Base-by-base conservation (phyloP, 2,329 filamentous ascomycete genomes). In the Emergomyces orientalis region DNA sequence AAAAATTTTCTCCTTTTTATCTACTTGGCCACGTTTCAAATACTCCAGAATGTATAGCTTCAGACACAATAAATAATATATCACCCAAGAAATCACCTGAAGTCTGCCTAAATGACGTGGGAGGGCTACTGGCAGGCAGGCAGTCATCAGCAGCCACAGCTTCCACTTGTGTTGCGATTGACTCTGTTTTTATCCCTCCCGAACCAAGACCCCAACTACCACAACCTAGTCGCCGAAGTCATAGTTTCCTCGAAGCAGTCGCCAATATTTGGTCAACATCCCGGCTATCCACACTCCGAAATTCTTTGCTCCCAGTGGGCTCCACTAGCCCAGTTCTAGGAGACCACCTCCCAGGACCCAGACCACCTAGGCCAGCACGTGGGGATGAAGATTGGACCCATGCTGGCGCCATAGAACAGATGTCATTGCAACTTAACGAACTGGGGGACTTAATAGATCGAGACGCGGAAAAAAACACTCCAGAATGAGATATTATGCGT, bases 91-190 rank as follows among this genome's bases (percentile, higher is more conserved):
- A 64, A 76, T 67, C 61, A 51, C 73, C 83, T 4, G 80, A 82
- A 56, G 84, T 94, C 4, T 90, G 89, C 0, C 93, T 96, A 73
- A 91, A 93, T 69, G 92, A 96, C 67, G 87, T 91, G 0, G 91
- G 91, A 27, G 90, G 89, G 0, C 77, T 96, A 0, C 77, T 95
- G 0, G 85, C 66, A 75, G 72, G 43, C 67, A 60, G 63, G 64
- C 65, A 13, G 57, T 51, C 43, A 17, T 47, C 37, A 60, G 27
- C 54, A 39, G 19, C 30, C 22, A 45, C n/a, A 13, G 52, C 57
- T 52, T 25, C 25, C 60, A 27, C 63, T 49, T 61, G 60, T 13
- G 43, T 64, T n/a, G 59, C 62, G 49, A 34, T 63, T 22, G 61
- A 54, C 6, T 14, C 19, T 34, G 4, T 30, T 11, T 55, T 37